Conservation (phyloP, 345 rosid species). For the Salix caprea region DNA sequence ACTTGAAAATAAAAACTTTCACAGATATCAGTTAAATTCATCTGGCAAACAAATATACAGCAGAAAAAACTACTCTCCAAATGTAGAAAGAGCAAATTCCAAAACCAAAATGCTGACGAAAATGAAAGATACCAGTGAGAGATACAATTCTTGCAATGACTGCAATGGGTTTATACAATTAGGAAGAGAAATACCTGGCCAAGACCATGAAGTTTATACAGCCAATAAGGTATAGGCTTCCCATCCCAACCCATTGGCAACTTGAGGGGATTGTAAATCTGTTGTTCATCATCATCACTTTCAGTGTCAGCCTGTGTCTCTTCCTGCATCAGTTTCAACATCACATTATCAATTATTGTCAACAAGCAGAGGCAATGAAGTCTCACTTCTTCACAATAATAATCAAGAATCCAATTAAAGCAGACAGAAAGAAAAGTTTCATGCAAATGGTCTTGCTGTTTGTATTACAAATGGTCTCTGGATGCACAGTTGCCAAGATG, state of each 20-base stretch:
- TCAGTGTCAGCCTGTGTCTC: constrained; percentile 85
- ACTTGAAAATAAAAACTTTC: not conserved
- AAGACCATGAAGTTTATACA: constrained; percentile 97
- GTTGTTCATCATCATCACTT: constrained; percentile 97
- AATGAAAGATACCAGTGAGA: not conserved
- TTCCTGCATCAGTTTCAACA: constrained; percentile 48
- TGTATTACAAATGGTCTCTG: not conserved
- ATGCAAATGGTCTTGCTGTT: not conserved
- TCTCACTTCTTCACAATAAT: not conserved
- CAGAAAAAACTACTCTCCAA: not conserved
- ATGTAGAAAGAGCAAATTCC: not conserved
- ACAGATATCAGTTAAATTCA: not conserved
- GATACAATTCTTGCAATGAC: not conserved
- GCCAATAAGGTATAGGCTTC: constrained; percentile 99
- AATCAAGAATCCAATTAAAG: not conserved
- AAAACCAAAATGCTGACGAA: not conserved
- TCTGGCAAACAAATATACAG: not conserved
- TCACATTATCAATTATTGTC: not conserved
- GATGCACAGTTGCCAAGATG: not conserved
- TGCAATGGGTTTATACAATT: not conserved
- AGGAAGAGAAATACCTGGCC: constrained; percentile 63
- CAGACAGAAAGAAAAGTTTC: not conserved
- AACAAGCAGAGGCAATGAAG: not conserved
- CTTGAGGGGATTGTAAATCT: constrained; percentile 88
- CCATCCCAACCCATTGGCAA: constrained; percentile 99